phyloP scores from a whole-genome alignment of 257 asterid genomes.

The Solanum chiquidenum region DNA sequence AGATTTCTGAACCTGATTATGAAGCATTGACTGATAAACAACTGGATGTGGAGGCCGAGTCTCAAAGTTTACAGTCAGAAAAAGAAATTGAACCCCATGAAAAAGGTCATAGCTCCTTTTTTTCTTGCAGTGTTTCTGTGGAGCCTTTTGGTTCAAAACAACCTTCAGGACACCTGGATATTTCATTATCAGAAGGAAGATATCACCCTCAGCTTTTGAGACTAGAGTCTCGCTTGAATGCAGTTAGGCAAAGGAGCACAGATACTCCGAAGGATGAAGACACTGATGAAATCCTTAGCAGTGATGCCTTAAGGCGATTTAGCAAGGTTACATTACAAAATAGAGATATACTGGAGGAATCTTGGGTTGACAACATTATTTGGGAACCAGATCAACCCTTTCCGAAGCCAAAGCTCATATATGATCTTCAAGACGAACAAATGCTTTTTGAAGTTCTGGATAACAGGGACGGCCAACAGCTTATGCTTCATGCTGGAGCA shows the following conservation, averaged over 20 bases:
- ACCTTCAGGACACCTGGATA: slow-evolving; percentile 11
- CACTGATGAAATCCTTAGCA: slow-evolving; percentile 26
- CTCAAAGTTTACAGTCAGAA: slow-evolving; percentile 17
- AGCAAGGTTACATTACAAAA: slow-evolving; percentile 64
- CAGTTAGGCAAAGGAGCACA: slow-evolving; percentile 15
- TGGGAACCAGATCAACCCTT: slow-evolving; percentile 72
- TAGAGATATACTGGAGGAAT: slow-evolving; percentile 67
- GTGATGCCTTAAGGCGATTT: slow-evolving; percentile 56
- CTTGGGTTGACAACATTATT: slow-evolving; percentile 74
- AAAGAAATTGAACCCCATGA: slow-evolving; percentile 29
- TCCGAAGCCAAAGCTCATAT: slow-evolving; percentile 70
- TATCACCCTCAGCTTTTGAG: slow-evolving; percentile 85
- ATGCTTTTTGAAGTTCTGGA: slow-evolving; percentile 93
- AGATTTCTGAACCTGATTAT: slow-evolving; percentile 80
- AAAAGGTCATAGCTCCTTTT: slow-evolving; percentile 24
- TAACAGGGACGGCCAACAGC: slow-evolving; percentile 44
- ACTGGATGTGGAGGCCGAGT: slow-evolving; percentile 24
- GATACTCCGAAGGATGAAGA: slow-evolving; percentile 33
- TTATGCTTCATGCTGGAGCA: slow-evolving; percentile 88
- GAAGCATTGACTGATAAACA: slow-evolving; percentile 41
- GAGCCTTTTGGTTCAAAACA: slow-evolving; percentile 61
- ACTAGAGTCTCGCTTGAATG: slow-evolving; percentile 51
- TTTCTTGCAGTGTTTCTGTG: slow-evolving; percentile 23
- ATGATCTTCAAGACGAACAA: slow-evolving; percentile 92
- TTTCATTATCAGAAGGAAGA: slow-evolving; percentile 16